These are phyloP conservation scores for Kalmusia sp. DNA, from an alignment of 2,329 filamentous ascomycete species.

Conservation along the genomic window DNA sequence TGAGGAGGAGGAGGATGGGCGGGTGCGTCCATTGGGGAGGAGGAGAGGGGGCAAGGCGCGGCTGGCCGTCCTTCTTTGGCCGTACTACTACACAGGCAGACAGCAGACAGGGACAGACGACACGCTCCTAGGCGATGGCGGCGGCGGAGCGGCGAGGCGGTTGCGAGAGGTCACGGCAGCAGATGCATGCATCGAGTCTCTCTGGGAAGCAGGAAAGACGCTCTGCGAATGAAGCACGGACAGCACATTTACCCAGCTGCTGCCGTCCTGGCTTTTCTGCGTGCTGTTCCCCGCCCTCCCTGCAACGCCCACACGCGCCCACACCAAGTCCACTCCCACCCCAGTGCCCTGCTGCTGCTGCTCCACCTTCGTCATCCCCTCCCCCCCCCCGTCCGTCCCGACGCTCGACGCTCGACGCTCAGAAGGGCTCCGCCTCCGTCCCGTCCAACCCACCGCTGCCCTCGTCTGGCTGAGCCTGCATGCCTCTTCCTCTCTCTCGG, in stretches of 20 bases:
- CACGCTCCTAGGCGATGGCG: too few relatives aligned
- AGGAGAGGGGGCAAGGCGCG: background rate
- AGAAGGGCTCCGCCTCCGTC: too few relatives aligned
- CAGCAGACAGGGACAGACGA: too few relatives aligned
- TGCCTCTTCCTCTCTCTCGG: too few relatives aligned
- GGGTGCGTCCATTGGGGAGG: slow-evolving; percentile 1
- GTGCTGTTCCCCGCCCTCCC: background rate
- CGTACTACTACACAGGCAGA: background rate
- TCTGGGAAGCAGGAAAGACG: background rate
- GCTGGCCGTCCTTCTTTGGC: background rate
- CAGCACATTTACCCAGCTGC: slow-evolving; percentile 12
- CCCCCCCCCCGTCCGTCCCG: too few relatives aligned
- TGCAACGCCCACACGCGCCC: background rate
- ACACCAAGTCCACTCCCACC: background rate
- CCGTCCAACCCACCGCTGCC: too few relatives aligned
- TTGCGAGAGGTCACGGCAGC: background rate
- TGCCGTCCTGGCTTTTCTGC: background rate
- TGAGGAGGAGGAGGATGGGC: background rate
- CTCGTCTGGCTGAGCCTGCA: too few relatives aligned
- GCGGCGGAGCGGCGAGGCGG: background rate
- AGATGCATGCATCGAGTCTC: background rate
- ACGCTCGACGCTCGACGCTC: too few relatives aligned
- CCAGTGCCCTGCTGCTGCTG: background rate
- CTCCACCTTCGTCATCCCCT: background rate
- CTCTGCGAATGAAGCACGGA: slow-evolving; percentile 9